Evolutionary conservation across 1,284 basidiomycete genomes (phyloP).

Genomic region (Puccinia hordei): DNA sequence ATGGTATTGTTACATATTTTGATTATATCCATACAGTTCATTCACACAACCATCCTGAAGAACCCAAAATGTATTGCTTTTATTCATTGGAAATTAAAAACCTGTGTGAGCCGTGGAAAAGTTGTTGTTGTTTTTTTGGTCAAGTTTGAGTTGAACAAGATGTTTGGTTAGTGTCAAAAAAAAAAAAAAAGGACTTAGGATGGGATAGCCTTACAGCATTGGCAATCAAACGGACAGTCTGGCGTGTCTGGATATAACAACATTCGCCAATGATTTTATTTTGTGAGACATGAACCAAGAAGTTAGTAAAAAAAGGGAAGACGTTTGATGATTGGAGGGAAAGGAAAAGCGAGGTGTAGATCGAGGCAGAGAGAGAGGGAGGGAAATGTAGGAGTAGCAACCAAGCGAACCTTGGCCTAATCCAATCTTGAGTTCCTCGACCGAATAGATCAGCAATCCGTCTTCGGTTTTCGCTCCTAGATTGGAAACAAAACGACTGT

Average conservation of each 20-base stretch:
- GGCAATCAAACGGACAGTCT: slow-evolving; percentile 27
- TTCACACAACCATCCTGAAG: no score
- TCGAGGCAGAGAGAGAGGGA: no score
- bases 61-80: no score
- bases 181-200: no score
- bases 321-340: neutral
- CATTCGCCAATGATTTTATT: neutral
- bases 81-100: no score
- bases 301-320: neutral
- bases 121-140: no score
- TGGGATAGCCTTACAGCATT: slow-evolving; percentile 9
- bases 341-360: neutral
- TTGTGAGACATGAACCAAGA: neutral
- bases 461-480: slow-evolving; percentile 12
- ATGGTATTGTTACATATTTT: no score
- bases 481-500: no score
- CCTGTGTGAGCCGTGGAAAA: no score
- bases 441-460: slow-evolving; percentile 14
- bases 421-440: slow-evolving; percentile 28
- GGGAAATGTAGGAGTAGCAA: neutral
- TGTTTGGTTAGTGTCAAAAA: no score
- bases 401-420: neutral
- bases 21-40: no score
- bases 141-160: no score
- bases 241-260: slow-evolving; percentile 4